Conservation (phyloP, 805 yeast genomes). For the Pichia membranifaciens region DNA sequence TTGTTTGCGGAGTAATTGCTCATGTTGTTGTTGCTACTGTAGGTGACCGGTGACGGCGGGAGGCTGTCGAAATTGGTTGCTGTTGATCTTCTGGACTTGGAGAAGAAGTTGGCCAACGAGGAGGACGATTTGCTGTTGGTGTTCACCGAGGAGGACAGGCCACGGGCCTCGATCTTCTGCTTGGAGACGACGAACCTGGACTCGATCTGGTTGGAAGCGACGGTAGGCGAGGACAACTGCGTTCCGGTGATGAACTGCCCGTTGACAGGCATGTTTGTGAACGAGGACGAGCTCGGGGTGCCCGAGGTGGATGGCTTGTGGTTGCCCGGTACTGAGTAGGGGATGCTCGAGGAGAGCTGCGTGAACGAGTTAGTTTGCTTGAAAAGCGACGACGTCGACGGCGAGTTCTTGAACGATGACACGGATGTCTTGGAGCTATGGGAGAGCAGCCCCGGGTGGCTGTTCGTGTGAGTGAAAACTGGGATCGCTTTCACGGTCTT, state of each 20-base stretch:
- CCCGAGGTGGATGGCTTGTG: conserved; percentile 22
- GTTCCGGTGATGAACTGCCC: conserved; percentile 57
- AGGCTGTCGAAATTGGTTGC: conserved; percentile 21
- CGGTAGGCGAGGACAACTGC: conserved; percentile 66
- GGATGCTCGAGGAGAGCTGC: conserved; percentile 55
- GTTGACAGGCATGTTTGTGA: conserved; percentile 42
- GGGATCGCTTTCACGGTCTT: conserved; percentile 2
- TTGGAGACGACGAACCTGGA: conserved; percentile 81
- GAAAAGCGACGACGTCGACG: conserved; percentile 4
- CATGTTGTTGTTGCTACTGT: not conserved
- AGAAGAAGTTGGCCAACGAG: conserved; percentile 46
- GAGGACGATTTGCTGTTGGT: conserved; percentile 34
- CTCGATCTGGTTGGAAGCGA: conserved; percentile 59
- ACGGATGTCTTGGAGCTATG: not conserved
- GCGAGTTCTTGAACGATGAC: conserved; percentile 8
- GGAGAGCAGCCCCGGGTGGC: not conserved
- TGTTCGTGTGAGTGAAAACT: not conserved
- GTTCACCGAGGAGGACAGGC: conserved; percentile 11
- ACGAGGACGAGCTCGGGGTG: conserved; percentile 22
- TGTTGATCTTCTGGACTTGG: conserved; percentile 38
- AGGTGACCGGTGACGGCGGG: conserved; percentile 26
- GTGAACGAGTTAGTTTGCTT: conserved; percentile 25
- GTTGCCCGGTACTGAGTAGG: conserved; percentile 70
- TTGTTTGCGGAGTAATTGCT: not conserved
- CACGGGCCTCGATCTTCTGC: conserved; percentile 53